A percentile compares a stretch with the other conserved stretches of the same genome.
Conservation (phyloP, 1,284 basidiomycete genomes). For the Meripilus lineatus region DNA sequence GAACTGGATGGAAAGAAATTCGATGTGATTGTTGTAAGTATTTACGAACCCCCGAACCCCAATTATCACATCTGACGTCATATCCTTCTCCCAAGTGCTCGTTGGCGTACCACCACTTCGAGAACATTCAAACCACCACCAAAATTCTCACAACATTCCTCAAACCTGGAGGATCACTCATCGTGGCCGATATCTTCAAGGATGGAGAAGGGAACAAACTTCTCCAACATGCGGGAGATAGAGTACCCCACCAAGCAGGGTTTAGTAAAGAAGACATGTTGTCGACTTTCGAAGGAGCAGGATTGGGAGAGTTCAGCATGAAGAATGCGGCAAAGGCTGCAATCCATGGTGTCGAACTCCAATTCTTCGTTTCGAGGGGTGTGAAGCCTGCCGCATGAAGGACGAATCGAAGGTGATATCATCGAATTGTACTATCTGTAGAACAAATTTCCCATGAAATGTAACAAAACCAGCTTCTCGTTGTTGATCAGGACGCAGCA, state of each 20-base stretch:
- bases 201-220: slow-evolving; percentile 10
- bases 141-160: slow-evolving; percentile 46
- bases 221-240: slow-evolving; percentile 27
- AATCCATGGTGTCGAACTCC: slow-evolving; percentile 25
- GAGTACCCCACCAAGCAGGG: slow-evolving; percentile 50
- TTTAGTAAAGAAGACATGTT: slow-evolving; percentile 43
- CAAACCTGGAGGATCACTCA: slow-evolving; percentile 54
- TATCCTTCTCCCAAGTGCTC: slow-evolving; percentile 43
- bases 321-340: slow-evolving; percentile 19
- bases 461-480: too few species aligned
- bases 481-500: too few species aligned
- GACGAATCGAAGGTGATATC: too few species aligned
- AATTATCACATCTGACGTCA: background rate
- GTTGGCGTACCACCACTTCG: slow-evolving; percentile 65
- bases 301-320: slow-evolving; percentile 38
- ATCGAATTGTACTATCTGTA: too few species aligned
- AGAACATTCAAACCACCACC: slow-evolving; percentile 45
- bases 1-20: slow-evolving; percentile 50
- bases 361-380: slow-evolving; percentile 52
- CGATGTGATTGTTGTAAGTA: slow-evolving; percentile 55
- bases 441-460: too few species aligned
- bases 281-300: slow-evolving; percentile 41
- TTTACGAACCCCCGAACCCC: slow-evolving; percentile 1
- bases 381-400: too few species aligned
- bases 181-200: slow-evolving; percentile 50